These are phyloP conservation scores for Vitis riparia DNA, from an alignment of 164 flowering plant genomes.

Conservation along the genomic window DNA sequence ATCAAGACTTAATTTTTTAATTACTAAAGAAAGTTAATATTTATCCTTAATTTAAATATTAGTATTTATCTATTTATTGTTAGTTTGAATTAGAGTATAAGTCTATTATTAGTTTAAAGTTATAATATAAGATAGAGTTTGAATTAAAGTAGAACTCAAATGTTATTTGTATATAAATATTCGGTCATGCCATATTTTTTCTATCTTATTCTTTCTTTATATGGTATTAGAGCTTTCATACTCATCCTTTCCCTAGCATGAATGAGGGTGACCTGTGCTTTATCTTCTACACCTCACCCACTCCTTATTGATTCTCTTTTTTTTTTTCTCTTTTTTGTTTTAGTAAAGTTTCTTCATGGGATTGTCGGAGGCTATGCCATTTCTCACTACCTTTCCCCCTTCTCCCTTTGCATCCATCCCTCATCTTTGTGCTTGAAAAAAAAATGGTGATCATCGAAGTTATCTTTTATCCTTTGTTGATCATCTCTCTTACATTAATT, in stretches of 20 bases:
- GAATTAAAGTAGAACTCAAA: no score
- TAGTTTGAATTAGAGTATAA: no score
- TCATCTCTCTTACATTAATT: conserved; percentile 69
- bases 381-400: conserved; percentile 60
- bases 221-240: conserved; percentile 45
- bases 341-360: conserved; percentile 54
- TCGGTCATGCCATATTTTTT: no score
- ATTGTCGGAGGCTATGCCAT: conserved; percentile 51
- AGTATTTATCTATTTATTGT: no score
- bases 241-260: conserved; percentile 61
- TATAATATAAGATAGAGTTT: no score
- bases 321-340: conserved; percentile 71
- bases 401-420: conserved; percentile 56
- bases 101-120: no score
- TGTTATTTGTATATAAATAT: no score
- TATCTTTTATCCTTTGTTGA: conserved; percentile 52
- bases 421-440: conserved; percentile 67
- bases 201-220: no score
- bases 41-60: no score
- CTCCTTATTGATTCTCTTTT: conserved; percentile 45
- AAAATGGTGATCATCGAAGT: conserved; percentile 56
- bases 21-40: no score
- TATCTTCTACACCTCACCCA: conserved; percentile 62
- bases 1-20: no score
- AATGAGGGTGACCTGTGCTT: conserved; percentile 35